Evolutionary conservation across 345 rosid genomes (phyloP).

Genomic region (Lenwebbia sp.): DNA sequence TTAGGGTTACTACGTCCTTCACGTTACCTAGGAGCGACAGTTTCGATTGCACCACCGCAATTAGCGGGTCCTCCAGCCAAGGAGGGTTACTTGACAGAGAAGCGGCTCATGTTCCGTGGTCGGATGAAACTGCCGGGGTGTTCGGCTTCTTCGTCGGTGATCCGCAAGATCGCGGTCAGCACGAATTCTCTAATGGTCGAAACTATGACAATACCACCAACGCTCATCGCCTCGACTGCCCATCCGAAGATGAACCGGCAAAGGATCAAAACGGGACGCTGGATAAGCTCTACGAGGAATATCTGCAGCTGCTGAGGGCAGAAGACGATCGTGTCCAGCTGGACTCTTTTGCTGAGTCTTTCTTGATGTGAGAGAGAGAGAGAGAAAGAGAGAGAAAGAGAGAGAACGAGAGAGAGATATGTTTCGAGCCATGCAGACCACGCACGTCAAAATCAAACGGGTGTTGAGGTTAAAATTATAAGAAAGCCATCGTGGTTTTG

Average conservation of each 20-base stretch:
- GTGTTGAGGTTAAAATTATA: background rate
- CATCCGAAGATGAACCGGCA: background rate
- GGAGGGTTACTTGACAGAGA: slow-evolving; percentile 1
- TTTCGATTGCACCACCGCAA: background rate
- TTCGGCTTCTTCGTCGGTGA: background rate
- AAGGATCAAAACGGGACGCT: background rate
- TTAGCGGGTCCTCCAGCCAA: background rate
- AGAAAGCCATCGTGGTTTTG: background rate
- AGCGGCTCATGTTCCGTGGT: background rate
- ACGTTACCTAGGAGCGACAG: background rate
- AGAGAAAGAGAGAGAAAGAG: background rate
- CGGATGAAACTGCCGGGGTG: slow-evolving; percentile 2
- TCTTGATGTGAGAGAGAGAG: slow-evolving; percentile 7
- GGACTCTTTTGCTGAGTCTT: slow-evolving; percentile 21
- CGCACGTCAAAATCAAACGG: background rate
- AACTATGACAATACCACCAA: background rate
- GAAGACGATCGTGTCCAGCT: slow-evolving; percentile 11
- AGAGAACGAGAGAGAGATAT: background rate
- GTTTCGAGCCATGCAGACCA: background rate
- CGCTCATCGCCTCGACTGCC: background rate
- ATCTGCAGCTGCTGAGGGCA: slow-evolving; percentile 23
- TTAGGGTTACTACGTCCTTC: slow-evolving; percentile 13
- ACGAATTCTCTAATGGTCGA: background rate
- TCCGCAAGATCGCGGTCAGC: background rate
- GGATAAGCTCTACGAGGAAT: slow-evolving; percentile 34